Evolutionary conservation across 2,329 filamentous ascomycete genomes (phyloP).

Genomic region (Penicillium sp.): DNA sequence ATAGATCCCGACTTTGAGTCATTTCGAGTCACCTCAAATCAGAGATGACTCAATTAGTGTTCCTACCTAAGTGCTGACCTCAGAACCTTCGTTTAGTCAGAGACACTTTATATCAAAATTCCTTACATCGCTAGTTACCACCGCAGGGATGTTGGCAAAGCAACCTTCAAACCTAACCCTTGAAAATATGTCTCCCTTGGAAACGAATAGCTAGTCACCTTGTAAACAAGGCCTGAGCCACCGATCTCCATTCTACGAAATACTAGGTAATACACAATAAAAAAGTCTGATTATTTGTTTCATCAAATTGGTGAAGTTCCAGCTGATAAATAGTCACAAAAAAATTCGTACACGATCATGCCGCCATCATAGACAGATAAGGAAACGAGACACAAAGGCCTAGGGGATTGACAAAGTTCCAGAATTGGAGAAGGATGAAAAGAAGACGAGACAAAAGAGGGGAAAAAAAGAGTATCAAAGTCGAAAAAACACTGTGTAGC

Average conservation of each 20-base stretch:
- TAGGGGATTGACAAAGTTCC: conserved; percentile 16
- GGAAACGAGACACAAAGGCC: conserved; percentile 10
- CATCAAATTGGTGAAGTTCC: not conserved
- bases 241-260: not conserved
- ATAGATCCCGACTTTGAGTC: not conserved
- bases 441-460: conserved; percentile 10
- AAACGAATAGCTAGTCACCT: not conserved
- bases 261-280: not conserved
- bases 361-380: conserved; percentile 28
- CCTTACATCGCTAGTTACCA: too few species aligned
- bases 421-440: conserved; percentile 11
- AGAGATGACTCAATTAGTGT: not conserved
- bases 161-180: not conserved
- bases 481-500: not conserved
- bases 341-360: conserved; percentile 28
- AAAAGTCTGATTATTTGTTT: not conserved
- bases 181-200: not conserved
- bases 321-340: conserved; percentile 13
- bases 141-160: not conserved
- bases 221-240: not conserved
- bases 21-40: not conserved
- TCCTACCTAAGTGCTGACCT: not conserved
- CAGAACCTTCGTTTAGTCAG: not conserved
- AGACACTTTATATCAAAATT: not conserved
- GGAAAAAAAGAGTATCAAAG: conserved; percentile 3